Evolutionary conservation across 2,329 filamentous ascomycete genomes (phyloP).

Genomic region (Pestalotiopsis sp.): DNA sequence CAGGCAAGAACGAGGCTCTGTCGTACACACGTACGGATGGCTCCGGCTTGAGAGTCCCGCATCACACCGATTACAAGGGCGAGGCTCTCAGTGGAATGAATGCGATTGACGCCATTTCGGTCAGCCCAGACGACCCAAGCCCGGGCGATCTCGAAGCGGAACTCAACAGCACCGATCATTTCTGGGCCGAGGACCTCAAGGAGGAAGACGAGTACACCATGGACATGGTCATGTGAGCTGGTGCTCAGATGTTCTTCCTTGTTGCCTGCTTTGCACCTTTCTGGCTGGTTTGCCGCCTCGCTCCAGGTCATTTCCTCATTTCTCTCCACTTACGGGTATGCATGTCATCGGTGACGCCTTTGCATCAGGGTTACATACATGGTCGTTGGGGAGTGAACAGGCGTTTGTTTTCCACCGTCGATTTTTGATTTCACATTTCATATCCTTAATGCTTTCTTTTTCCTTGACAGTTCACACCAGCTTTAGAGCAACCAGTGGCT

Average conservation of each 20-base stretch:
- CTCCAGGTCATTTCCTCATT: constrained; percentile 22
- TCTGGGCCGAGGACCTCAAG: constrained; percentile 80
- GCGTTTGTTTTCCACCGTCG: constrained; percentile 14
- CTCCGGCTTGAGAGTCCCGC: constrained; percentile 85
- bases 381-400: constrained; percentile 17
- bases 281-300: constrained; percentile 12
- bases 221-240: constrained; percentile 57
- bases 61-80: constrained; percentile 89
- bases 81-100: constrained; percentile 64
- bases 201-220: constrained; percentile 94
- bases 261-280: constrained; percentile 16
- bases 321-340: not conserved
- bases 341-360: constrained; percentile 14
- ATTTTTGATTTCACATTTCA: constrained; percentile 7
- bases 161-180: constrained; percentile 54
- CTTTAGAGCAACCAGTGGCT: constrained; percentile 4
- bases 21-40: constrained; percentile 83
- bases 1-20: constrained; percentile 76
- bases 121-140: constrained; percentile 53
- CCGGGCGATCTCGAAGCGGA: constrained; percentile 43
- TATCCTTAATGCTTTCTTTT: constrained; percentile 23
- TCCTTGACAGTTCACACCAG: constrained; percentile 19
- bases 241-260: not conserved
- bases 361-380: constrained; percentile 20
- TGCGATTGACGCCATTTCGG: constrained; percentile 46